A percentile compares a stretch with the other conserved stretches of the same genome.
Conservation (phyloP, 2,329 filamentous ascomycete genomes). For the Zymoseptoria passerinii region DNA sequence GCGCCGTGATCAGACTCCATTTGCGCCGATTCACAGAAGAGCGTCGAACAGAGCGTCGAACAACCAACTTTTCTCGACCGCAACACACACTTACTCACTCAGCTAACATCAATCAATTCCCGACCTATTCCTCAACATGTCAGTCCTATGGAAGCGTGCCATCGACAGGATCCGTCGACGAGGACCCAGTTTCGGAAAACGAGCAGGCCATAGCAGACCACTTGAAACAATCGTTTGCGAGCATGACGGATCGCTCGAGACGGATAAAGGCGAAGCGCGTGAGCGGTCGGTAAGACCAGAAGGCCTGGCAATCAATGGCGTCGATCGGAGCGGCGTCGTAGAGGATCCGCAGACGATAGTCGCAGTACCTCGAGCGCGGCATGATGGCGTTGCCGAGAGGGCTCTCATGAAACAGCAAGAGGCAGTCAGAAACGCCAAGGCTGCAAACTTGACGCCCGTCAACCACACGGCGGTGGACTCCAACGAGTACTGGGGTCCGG, state of each 20-base stretch:
- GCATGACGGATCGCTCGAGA: neutral
- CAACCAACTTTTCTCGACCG: neutral
- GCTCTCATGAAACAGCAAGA: neutral
- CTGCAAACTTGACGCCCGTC: neutral
- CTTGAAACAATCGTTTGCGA: neutral
- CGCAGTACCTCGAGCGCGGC: neutral
- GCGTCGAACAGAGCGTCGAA: neutral
- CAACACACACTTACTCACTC: neutral
- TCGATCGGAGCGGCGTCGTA: neutral
- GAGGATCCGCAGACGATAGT: neutral
- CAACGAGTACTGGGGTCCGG: conserved; percentile 11
- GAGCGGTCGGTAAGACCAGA: neutral
- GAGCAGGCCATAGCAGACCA: neutral
- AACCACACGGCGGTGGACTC: neutral
- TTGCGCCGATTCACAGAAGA: neutral
- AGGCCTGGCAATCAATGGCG: neutral
- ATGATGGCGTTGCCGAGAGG: neutral
- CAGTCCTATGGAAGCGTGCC: neutral
- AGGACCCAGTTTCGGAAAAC: neutral
- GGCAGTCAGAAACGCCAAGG: neutral
- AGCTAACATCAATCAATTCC: neutral
- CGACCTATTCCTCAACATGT: neutral
- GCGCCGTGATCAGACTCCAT: neutral
- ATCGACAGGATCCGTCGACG: neutral
- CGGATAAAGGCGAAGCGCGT: neutral